Conservation (phyloP, 2,329 filamentous ascomycete genomes). For the Talaromyces sp. region DNA sequence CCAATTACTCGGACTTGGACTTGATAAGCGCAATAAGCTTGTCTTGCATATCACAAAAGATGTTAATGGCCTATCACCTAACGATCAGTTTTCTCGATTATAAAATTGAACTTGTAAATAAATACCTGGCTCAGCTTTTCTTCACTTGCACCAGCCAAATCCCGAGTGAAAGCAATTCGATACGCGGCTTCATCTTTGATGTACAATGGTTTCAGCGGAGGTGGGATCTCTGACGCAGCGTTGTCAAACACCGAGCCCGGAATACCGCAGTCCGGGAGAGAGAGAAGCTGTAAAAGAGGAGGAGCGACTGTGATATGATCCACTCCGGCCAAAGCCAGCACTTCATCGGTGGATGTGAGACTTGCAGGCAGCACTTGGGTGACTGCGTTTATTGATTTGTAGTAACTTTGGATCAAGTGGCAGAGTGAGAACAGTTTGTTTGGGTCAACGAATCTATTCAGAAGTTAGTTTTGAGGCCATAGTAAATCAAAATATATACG, state of each 20-base stretch:
- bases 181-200: slow-evolving; percentile 43
- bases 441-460: slow-evolving; percentile 21
- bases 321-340: slow-evolving; percentile 53
- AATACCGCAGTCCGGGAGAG: slow-evolving; percentile 17
- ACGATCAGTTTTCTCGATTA: neutral
- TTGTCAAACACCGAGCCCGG: slow-evolving; percentile 21
- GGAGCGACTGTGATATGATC: slow-evolving; percentile 57
- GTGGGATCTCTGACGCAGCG: slow-evolving; percentile 4
- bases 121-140: slow-evolving; percentile 44
- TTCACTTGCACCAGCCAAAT: slow-evolving; percentile 34
- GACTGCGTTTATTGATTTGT: slow-evolving; percentile 32
- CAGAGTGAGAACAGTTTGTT: slow-evolving; percentile 42
- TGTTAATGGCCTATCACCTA: slow-evolving; percentile 46
- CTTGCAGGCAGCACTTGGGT: slow-evolving; percentile 54
- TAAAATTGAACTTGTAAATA: neutral
- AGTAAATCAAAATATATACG: neutral
- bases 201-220: slow-evolving; percentile 20
- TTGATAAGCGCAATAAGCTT: slow-evolving; percentile 39
- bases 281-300: slow-evolving; percentile 44
- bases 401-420: slow-evolving; percentile 49
- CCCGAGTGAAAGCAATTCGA: slow-evolving; percentile 47
- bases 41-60: slow-evolving; percentile 53
- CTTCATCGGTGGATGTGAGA: slow-evolving; percentile 52
- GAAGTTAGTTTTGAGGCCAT: neutral
- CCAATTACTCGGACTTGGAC: slow-evolving; percentile 8